phyloP scores from a whole-genome alignment of 768 basidiomycete genomes.

The Termitomyces sp. region DNA sequence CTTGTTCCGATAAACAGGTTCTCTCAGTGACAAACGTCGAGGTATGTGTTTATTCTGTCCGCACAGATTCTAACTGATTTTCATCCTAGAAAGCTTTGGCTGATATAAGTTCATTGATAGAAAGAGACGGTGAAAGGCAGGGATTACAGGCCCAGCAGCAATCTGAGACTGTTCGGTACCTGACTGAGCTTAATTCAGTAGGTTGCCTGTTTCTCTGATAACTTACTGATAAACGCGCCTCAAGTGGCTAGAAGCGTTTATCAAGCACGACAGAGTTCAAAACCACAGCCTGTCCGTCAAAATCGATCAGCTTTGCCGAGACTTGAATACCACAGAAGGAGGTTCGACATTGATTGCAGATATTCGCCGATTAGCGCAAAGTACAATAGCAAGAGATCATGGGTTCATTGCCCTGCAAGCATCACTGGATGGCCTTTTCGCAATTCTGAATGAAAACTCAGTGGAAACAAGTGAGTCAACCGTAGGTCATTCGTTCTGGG shows the following conservation, averaged over 20 bases:
- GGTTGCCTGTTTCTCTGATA: constrained; percentile 12
- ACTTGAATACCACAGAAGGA: constrained; percentile 34
- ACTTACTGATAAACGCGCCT: background rate
- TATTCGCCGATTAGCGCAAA: constrained; percentile 28
- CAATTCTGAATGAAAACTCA: constrained; percentile 20
- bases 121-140: constrained; percentile 41
- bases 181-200: constrained; percentile 72
- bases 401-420: constrained; percentile 30
- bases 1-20: background rate
- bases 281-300: constrained; percentile 56
- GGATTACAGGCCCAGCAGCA: constrained; percentile 56
- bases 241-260: constrained; percentile 82
- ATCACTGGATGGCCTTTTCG: constrained; percentile 31
- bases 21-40: background rate
- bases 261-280: constrained; percentile 69
- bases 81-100: constrained; percentile 21
- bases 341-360: constrained; percentile 25
- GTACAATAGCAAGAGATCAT: constrained; percentile 29
- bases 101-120: constrained; percentile 43
- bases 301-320: constrained; percentile 53
- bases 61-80: background rate
- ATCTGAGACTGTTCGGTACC: constrained; percentile 68
- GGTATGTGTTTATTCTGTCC: background rate
- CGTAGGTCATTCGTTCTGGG: background rate
- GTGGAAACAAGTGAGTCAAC: constrained; percentile 13